Conservation (phyloP, 2,329 filamentous ascomycete genomes). For the Talaromyces sp. region DNA sequence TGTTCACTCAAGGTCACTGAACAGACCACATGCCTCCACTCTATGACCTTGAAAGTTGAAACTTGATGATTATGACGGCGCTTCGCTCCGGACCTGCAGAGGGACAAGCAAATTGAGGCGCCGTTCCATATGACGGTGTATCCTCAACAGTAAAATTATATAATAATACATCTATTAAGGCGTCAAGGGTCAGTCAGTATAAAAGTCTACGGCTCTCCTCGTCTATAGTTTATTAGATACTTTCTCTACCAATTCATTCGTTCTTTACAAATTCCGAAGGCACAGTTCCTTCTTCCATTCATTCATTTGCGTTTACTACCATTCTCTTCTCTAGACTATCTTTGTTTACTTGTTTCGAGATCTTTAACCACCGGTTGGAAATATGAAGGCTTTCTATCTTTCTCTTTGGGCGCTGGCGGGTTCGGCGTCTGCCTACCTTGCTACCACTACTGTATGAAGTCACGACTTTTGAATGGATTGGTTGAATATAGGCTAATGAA, state of each 20-base stretch:
- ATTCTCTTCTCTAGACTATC: background rate
- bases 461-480: background rate
- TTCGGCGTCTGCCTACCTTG: slow-evolving; percentile 15
- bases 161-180: background rate
- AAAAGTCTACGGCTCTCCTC: background rate
- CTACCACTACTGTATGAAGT: slow-evolving; percentile 14
- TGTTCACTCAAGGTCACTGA: background rate
- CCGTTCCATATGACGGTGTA: background rate
- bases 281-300: slow-evolving; percentile 7
- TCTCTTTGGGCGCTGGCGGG: slow-evolving; percentile 13
- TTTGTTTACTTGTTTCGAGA: background rate
- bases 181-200: background rate
- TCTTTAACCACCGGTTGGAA: slow-evolving; percentile 1
- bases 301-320: background rate
- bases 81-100: background rate
- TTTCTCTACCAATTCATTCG: background rate
- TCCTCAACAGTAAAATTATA: background rate
- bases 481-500: background rate
- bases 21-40: background rate
- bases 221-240: background rate
- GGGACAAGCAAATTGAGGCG: background rate
- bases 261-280: background rate
- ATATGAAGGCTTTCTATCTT: slow-evolving; percentile 16
- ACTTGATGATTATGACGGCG: background rate
- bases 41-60: slow-evolving; percentile 1